Evolutionary conservation across 2,329 filamentous ascomycete genomes (phyloP).

Genomic region (Pseudogymnoascus pannorum): DNA sequence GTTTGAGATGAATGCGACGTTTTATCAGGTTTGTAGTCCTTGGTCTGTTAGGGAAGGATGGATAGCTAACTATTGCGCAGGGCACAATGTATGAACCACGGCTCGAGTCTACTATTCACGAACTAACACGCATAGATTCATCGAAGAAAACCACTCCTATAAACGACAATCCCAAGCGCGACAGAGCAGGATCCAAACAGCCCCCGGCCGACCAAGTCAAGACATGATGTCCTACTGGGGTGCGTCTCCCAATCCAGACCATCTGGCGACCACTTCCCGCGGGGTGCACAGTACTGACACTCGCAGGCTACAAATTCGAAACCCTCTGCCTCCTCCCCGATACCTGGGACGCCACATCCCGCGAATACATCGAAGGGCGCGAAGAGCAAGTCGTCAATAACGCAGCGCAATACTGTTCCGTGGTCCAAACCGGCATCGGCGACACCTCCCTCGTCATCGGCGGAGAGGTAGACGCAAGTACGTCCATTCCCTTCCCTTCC

Average conservation of each 20-base stretch:
- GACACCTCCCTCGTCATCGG: conserved; percentile 68
- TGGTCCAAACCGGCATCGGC: conserved; percentile 83
- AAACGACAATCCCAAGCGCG: conserved; percentile 56
- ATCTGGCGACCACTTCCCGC: too few species aligned
- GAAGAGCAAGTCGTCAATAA: conserved; percentile 72
- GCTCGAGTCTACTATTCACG: conserved; percentile 12
- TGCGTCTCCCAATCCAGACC: too few species aligned
- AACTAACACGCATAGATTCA: conserved; percentile 54
- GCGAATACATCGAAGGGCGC: conserved; percentile 72
- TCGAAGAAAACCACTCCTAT: conserved; percentile 80
- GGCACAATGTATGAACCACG: conserved; percentile 43
- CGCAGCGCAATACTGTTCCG: conserved; percentile 88
- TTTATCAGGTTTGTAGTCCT: conserved; percentile 63
- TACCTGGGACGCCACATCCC: conserved; percentile 64
- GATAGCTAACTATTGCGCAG: conserved; percentile 30
- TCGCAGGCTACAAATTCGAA: conserved; percentile 90
- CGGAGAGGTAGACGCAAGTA: conserved; percentile 88
- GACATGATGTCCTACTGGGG: conserved; percentile 93
- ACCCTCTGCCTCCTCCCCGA: conserved; percentile 68
- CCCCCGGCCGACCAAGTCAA: conserved; percentile 50
- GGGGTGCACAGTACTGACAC: too few species aligned
- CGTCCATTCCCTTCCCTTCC: conserved; percentile 22
- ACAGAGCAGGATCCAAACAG: conserved; percentile 40
- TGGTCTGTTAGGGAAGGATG: conserved; percentile 1
- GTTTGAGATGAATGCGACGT: conserved; percentile 94